A percentile compares a stretch with the other conserved stretches of the same genome.
Evolutionary conservation across 768 basidiomycete species (phyloP).

Genomic region (Stropharia rugosoannulata): DNA sequence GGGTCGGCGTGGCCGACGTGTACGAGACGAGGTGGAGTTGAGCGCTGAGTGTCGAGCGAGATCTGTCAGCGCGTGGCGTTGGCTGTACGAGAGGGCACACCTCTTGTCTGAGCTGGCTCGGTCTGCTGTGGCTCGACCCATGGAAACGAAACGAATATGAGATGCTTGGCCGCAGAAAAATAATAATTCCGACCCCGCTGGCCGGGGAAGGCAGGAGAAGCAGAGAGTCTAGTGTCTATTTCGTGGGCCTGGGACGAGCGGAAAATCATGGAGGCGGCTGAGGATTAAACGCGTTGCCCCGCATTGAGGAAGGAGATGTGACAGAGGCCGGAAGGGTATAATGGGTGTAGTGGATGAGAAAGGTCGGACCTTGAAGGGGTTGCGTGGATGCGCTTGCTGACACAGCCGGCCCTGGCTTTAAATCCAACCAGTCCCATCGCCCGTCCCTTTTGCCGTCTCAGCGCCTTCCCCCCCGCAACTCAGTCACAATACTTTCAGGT

Average conservation of each 20-base stretch:
- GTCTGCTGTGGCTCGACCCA: too few relatives aligned
- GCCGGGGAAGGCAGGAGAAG: too few relatives aligned
- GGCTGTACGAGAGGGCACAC: not conserved
- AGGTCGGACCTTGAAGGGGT: slow-evolving; percentile 21
- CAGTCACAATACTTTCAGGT: slow-evolving; percentile 12
- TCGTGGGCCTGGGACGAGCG: too few relatives aligned
- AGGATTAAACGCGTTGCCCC: too few relatives aligned
- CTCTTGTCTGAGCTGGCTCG: too few relatives aligned
- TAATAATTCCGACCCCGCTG: too few relatives aligned
- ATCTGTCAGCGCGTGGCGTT: not conserved
- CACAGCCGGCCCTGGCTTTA: slow-evolving; percentile 15
- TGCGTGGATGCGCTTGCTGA: slow-evolving; percentile 20
- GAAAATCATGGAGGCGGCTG: too few relatives aligned
- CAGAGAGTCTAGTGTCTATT: too few relatives aligned
- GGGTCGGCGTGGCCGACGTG: not conserved
- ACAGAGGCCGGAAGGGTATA: too few relatives aligned
- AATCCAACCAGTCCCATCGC: slow-evolving; percentile 10
- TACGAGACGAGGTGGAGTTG: not conserved
- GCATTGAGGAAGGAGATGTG: too few relatives aligned
- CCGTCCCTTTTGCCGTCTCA: slow-evolving; percentile 6
- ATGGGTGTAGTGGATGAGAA: not conserved
- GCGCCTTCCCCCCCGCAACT: slow-evolving; percentile 3
- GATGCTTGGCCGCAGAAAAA: too few relatives aligned
- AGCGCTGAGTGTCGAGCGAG: not conserved
- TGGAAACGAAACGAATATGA: too few relatives aligned